These are phyloP conservation scores for Aspergillus caelatus DNA, from an alignment of 2,329 filamentous ascomycete genomes.

Conservation along the genomic window DNA sequence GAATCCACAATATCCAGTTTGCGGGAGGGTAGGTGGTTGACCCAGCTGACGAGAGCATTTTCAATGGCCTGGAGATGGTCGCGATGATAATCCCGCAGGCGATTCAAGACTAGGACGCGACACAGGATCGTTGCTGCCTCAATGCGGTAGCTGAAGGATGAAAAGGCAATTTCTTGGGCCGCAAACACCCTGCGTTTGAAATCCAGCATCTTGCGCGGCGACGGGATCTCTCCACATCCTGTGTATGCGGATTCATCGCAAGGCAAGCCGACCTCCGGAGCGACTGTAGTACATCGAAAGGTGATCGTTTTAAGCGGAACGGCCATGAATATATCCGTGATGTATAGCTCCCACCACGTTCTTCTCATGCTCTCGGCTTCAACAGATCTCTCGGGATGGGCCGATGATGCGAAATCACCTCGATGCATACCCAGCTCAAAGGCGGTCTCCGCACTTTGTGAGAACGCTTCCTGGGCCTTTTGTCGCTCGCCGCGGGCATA, in stretches of 20 bases:
- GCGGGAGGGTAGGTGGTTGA: constrained; percentile 70
- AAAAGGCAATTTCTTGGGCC: constrained; percentile 69
- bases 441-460: constrained; percentile 68
- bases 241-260: constrained; percentile 70
- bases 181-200: constrained; percentile 66
- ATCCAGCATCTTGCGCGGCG: constrained; percentile 58
- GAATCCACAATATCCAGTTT: constrained; percentile 71
- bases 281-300: constrained; percentile 71
- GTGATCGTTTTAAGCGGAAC: constrained; percentile 55
- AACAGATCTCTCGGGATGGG: constrained; percentile 54
- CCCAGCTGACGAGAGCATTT: constrained; percentile 68
- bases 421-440: constrained; percentile 75
- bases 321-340: constrained; percentile 78
- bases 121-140: constrained; percentile 76
- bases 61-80: constrained; percentile 63
- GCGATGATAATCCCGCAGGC: constrained; percentile 42
- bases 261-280: constrained; percentile 70
- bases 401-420: constrained; percentile 55
- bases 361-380: constrained; percentile 81
- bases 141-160: constrained; percentile 81
- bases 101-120: constrained; percentile 61
- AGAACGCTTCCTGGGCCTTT: constrained; percentile 50
- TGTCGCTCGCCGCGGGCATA: constrained; percentile 38
- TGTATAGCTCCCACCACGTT: constrained; percentile 84
- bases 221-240: constrained; percentile 56